Evolutionary conservation across 805 yeast species (phyloP), one percentile per base, ranked within the genome.

Genomic region (Suhomyces sp.): DNA sequence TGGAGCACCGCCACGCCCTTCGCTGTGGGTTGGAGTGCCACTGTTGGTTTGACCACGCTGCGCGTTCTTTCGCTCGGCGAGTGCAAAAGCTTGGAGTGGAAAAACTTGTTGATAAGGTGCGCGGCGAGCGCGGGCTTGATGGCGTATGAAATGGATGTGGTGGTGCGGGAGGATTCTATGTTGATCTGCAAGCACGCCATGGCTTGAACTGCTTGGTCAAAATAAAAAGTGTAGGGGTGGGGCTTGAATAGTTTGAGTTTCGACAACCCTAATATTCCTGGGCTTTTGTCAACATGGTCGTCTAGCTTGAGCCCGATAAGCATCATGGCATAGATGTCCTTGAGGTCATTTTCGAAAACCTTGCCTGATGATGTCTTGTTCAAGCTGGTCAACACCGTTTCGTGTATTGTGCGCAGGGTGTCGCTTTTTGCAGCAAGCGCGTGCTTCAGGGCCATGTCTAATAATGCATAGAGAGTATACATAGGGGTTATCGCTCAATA

Each of bases 11-110:
- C 84, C 6, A 90, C 83, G 1, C 97, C 98, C 62, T 93, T 93
- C 0, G 97, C 91, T 0, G 97, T 89, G 3, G 97, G 96, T 63
- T 93, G 97, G 25, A 89, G 62, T 2, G 73, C 53, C 0, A 75
- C 70, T 3, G 68, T 71, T 0, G 61, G 68, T 47, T 77, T 78
- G 5, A 84, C 76, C 41, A 64, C 69, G 12, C 63, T 56, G 43
- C 87, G 64, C 0, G 96, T 89, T 59, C 93, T 72, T 55, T 87
- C 91, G 2, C 81, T 80, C 0, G 96, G 96, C 12, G 82, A 80
- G 63, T 90, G 96, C 8, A 90, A 57, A 1, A 89, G 67, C 55
- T 82, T 83, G 0, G 89, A 86, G 2, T 72, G 71, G 75, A 80
- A 83, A 60, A 85, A 87, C 22, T 71, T 65, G 31, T 68, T 68